Base-by-base conservation (phyloP, 495 filamentous ascomycete species). In the Xylaria acuta region DNA sequence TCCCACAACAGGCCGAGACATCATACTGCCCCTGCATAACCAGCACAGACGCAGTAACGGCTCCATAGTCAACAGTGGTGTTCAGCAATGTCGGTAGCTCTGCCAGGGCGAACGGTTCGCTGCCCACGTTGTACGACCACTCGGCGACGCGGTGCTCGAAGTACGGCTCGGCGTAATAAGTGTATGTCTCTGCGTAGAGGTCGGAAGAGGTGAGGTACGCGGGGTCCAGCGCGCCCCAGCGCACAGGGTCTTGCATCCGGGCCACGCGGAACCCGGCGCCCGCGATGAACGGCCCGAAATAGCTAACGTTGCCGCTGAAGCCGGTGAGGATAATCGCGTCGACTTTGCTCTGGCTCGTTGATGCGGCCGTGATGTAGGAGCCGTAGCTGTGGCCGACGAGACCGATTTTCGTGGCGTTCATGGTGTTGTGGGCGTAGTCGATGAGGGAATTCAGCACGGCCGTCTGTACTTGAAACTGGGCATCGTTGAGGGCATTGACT, bases 341-440 rank as follows among this genome's bases (percentile, higher is more conserved):
- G 34, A 78, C 40, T 11, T 49, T 64, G 14, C 70, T 73, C 54
- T 72, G 67, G 5, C 62, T 51, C 18, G 76, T 75, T 14, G 74
- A 73, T 22, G 75, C 78, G 43, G 69, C 66, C 34, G 73, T 70
- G 12, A 79, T 62, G 60, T 78, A 79, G 1, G 78, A 71, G 47
- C 78, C 78, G 58, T 78, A 79, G 47, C 78, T 79, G 67, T 80
- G 79, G 25, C 79, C 79, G 1, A 80, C 58, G 27, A 77, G 78
- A 0, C 73, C 76, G 8, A 80, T 58, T 49, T 77, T 78, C 14
- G 49, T 76, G 16, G 73, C 72, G 20, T 78, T 73, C 20, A 56
- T 51, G 14, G 63, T 51, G 53, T 64, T n/a, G 27, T 66, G 71
- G 70, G 71, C 76, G 14, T 78, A 77, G 56, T 75, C 70, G 38